These are phyloP conservation scores for Aspergillus sclerotiicarbonarius DNA, from an alignment of 495 filamentous ascomycete genomes.

Conservation along the genomic window DNA sequence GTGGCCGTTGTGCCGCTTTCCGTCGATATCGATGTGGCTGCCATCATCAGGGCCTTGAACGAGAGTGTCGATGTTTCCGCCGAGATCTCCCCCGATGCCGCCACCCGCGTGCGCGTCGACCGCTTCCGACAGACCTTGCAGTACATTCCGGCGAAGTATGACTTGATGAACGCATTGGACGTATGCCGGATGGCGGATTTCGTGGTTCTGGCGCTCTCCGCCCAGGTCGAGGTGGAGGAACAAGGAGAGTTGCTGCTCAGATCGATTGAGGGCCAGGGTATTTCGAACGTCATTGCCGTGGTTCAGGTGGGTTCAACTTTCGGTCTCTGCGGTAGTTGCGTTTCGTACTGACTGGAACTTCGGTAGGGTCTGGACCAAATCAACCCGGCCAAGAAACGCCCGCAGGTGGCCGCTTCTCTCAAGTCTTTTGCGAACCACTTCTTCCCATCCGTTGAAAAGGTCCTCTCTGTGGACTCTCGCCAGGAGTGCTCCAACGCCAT, in stretches of 20 bases:
- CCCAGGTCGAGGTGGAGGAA: slow-evolving; percentile 77
- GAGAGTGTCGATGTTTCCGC: slow-evolving; percentile 71
- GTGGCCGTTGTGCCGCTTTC: slow-evolving; percentile 90
- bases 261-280: slow-evolving; percentile 86
- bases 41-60: slow-evolving; percentile 69
- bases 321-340: neutral
- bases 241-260: slow-evolving; percentile 77
- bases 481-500: slow-evolving; percentile 89
- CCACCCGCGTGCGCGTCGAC: slow-evolving; percentile 68
- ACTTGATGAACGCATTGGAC: slow-evolving; percentile 74
- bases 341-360: neutral
- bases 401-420: slow-evolving; percentile 72
- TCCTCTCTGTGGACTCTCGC: slow-evolving; percentile 77
- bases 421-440: slow-evolving; percentile 91
- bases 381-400: slow-evolving; percentile 71
- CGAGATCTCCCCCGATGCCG: slow-evolving; percentile 59
- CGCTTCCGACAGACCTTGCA: slow-evolving; percentile 90
- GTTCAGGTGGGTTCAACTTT: slow-evolving; percentile 54
- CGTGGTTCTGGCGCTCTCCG: slow-evolving; percentile 77
- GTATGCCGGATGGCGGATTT: slow-evolving; percentile 88
- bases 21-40: slow-evolving; percentile 60
- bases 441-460: slow-evolving; percentile 83
- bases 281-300: slow-evolving; percentile 78
- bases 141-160: slow-evolving; percentile 70
- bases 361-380: slow-evolving; percentile 63